A percentile compares a stretch with the other conserved stretches of the same genome.
Evolutionary conservation across 2,329 filamentous ascomycete species (phyloP).

Genomic region (Ophiocordyceps camponoti-rufipedis): DNA sequence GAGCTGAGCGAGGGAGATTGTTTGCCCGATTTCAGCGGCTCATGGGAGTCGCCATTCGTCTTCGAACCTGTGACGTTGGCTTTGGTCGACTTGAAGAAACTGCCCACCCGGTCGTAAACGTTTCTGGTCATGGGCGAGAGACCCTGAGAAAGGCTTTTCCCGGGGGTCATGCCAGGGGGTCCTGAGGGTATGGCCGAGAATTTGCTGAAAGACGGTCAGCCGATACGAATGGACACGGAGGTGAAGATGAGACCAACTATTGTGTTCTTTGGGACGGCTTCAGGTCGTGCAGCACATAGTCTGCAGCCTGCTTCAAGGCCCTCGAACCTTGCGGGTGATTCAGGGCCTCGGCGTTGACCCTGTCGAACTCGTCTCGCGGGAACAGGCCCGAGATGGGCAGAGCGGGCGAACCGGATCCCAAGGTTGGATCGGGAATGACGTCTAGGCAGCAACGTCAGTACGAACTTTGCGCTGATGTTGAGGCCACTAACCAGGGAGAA

Average conservation of each 20-base stretch:
- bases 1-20: slow-evolving; percentile 6
- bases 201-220: slow-evolving; percentile 25
- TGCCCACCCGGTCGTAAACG: slow-evolving; percentile 21
- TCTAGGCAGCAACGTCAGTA: slow-evolving; percentile 19
- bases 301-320: slow-evolving; percentile 51
- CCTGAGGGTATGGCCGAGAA: slow-evolving; percentile 21
- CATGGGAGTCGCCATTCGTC: slow-evolving; percentile 15
- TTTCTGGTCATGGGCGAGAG: slow-evolving; percentile 29
- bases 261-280: slow-evolving; percentile 51
- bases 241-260: slow-evolving; percentile 29
- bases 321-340: slow-evolving; percentile 39
- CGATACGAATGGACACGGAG: neutral
- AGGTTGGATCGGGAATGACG: slow-evolving; percentile 45
- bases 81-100: slow-evolving; percentile 21
- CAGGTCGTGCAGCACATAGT: slow-evolving; percentile 58
- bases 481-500: slow-evolving; percentile 45
- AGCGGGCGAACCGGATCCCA: slow-evolving; percentile 36
- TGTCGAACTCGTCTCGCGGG: slow-evolving; percentile 37
- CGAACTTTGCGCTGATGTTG: neutral
- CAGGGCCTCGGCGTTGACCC: slow-evolving; percentile 52
- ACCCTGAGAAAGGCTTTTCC: slow-evolving; percentile 17
- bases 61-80: slow-evolving; percentile 11
- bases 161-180: slow-evolving; percentile 5
- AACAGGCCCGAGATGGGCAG: slow-evolving; percentile 32
- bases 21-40: slow-evolving; percentile 6